Base-by-base conservation (phyloP, 1,284 basidiomycete species). In the Puccinia brachypodii region DNA sequence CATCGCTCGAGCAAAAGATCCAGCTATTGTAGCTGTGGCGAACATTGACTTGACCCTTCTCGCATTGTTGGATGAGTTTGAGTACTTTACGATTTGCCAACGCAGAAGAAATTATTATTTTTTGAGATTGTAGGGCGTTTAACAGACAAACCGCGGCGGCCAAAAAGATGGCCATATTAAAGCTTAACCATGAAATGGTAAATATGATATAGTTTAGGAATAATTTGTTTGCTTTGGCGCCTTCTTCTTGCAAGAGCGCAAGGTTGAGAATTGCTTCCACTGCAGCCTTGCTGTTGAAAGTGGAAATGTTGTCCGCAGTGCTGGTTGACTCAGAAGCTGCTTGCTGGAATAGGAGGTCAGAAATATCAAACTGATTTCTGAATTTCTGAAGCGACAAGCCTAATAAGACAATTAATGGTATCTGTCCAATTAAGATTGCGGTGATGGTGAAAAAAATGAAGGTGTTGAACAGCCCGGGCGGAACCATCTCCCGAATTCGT, bases 71-170 rank as follows among this genome's bases (percentile, higher is more conserved):
- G 16, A 74, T 36, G 4, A 25, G 28, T 38, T 74, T 25, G 36
- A 74, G 72, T 13, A 40, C 47, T 33, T 50, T 33, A 25, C 72
- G 72, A n/a, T 53, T 74, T 74, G 31, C 38, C 72, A 74, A 74
- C 16, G 50, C 56, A 38, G 72, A 74, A 25, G 47, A 38, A 25
- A 74, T 31, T 36, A 74, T 4, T 3, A 56, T 74, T 31, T 56
- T 74, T 42, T 74, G 72, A n/a, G 72, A 25, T 50, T 25, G 36
- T 16, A 74, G 50, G 56, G 50, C 25, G 7, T 74, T n/a, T 38
- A 74, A 50, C 1, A 74, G 33, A 31, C 56, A 60, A 14, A 14
- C 50, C 4, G 56, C 11, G 56, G 72, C 56, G 4, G 36, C 33
- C 19, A 4, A 74, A 40, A 56, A 74, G 3, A 74, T 11, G 1